Evolutionary conservation across 1,139 yeast species (phyloP).

Genomic region (Zygoascus sp.): DNA sequence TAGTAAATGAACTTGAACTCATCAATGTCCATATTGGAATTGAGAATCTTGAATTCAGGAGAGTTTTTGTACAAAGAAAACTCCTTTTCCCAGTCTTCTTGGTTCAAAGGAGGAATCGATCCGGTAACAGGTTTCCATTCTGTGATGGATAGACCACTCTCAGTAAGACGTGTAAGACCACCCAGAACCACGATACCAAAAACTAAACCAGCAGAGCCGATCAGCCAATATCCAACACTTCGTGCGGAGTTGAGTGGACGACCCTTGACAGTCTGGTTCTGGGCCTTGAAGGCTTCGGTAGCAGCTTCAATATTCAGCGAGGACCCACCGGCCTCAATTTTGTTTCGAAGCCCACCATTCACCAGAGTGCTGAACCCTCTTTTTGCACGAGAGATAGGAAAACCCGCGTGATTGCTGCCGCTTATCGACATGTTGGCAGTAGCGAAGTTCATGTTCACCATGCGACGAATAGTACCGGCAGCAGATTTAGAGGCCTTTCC

Average conservation of each 20-base stretch:
- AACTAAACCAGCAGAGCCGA: slow-evolving; percentile 86
- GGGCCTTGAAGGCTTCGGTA: slow-evolving; percentile 13
- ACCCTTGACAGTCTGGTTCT: slow-evolving; percentile 16
- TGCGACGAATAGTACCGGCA: slow-evolving; percentile 11
- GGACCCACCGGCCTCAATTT: not conserved
- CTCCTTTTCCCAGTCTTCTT: slow-evolving; percentile 80
- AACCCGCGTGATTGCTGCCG: not conserved
- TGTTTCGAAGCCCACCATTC: not conserved
- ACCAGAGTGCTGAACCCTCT: not conserved
- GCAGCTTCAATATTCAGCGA: slow-evolving; percentile 18
- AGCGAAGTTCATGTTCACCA: not conserved
- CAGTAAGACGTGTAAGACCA: slow-evolving; percentile 91
- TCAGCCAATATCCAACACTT: slow-evolving; percentile 77
- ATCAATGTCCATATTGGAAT: slow-evolving; percentile 84
- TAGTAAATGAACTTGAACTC: slow-evolving; percentile 92
- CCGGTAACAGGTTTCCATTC: slow-evolving; percentile 99
- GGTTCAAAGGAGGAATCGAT: slow-evolving; percentile 75
- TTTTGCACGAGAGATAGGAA: not conserved
- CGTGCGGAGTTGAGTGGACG: slow-evolving; percentile 32
- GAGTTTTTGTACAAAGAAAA: slow-evolving; percentile 75
- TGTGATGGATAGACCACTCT: slow-evolving; percentile 91
- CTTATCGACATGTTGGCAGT: not conserved
- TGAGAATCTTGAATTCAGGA: slow-evolving; percentile 87
- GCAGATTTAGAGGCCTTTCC: slow-evolving; percentile 13
- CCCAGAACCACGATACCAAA: slow-evolving; percentile 97